Evolutionary conservation across 495 filamentous ascomycete genomes (phyloP).

Genomic region (Zalerion maritima): DNA sequence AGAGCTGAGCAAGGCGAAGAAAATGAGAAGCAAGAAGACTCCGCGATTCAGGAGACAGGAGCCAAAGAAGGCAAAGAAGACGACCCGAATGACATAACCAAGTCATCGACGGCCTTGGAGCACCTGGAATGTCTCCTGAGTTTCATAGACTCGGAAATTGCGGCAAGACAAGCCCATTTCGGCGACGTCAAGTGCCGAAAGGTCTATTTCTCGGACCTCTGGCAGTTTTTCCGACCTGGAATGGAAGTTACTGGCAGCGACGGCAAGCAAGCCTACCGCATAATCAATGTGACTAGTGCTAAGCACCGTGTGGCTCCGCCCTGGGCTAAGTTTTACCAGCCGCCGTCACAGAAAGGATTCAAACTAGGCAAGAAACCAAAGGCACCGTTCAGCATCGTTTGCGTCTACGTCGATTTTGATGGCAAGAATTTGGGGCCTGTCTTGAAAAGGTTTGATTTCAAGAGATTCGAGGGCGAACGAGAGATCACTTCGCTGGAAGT

Average conservation of each 20-base stretch:
- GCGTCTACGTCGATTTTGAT: constrained; percentile 29
- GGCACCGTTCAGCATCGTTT: constrained; percentile 13
- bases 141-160: constrained; percentile 18
- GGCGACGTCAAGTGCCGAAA: constrained; percentile 7
- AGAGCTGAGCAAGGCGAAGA: constrained; percentile 2
- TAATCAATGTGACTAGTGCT: constrained; percentile 12
- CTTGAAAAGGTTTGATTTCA: constrained; percentile 11
- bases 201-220: constrained; percentile 25
- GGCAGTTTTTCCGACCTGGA: constrained; percentile 27
- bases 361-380: no score
- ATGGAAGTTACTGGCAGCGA: constrained; percentile 13
- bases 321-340: constrained; percentile 6
- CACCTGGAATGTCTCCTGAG: constrained; percentile 14
- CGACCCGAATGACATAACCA: constrained; percentile 6
- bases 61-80: constrained; percentile 1
- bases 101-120: constrained; percentile 10
- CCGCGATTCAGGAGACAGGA: neutral
- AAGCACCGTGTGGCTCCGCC: constrained; percentile 8
- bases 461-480: constrained; percentile 21
- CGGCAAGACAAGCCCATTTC: constrained; percentile 5
- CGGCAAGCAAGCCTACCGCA: constrained; percentile 14
- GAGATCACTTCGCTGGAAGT: constrained; percentile 18
- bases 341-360: no score
- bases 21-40: constrained; percentile 1
- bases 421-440: constrained; percentile 25